Evolutionary conservation across 345 rosid genomes (phyloP).

Genomic region (Gossypium raimondii): DNA sequence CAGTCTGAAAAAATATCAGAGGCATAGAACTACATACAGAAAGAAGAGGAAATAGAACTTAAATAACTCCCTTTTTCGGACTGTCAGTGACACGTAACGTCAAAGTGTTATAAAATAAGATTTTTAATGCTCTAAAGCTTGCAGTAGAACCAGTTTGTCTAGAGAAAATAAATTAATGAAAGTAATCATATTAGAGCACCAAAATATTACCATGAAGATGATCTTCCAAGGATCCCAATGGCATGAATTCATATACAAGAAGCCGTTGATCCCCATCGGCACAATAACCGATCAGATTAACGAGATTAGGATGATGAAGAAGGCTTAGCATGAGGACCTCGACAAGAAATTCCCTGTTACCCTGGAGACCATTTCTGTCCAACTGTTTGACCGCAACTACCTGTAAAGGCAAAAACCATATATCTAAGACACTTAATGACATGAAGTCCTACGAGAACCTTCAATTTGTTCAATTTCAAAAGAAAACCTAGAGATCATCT

Average conservation of each 20-base stretch:
- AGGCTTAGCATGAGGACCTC: constrained; percentile 99
- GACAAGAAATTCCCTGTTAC: constrained; percentile 94
- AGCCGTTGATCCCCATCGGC: constrained; percentile 99
- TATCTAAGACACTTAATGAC: not conserved
- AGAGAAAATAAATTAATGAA: constrained; percentile 1
- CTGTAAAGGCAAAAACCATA: constrained; percentile 33
- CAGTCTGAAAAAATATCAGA: not conserved
- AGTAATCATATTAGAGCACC: not conserved
- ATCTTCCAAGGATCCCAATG: constrained; percentile 95
- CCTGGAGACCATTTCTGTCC: constrained; percentile 97
- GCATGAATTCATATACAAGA: constrained; percentile 96
- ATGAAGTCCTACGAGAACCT: not conserved
- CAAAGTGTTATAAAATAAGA: no score
- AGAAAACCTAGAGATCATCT: not conserved
- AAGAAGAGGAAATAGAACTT: not conserved
- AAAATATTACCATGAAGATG: constrained; percentile 82
- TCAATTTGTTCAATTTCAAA: not conserved
- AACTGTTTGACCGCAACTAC: constrained; percentile 94
- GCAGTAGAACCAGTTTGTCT: not conserved
- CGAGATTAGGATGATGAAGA: constrained; percentile 93
- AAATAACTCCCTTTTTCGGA: not conserved
- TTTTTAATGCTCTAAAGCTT: not conserved
- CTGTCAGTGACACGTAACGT: no score
- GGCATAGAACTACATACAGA: not conserved
- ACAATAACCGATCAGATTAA: constrained; percentile 94